These are phyloP conservation scores for Phaeoacremonium minimum DNA, from an alignment of 2,329 filamentous ascomycete species.

Conservation along the genomic window DNA sequence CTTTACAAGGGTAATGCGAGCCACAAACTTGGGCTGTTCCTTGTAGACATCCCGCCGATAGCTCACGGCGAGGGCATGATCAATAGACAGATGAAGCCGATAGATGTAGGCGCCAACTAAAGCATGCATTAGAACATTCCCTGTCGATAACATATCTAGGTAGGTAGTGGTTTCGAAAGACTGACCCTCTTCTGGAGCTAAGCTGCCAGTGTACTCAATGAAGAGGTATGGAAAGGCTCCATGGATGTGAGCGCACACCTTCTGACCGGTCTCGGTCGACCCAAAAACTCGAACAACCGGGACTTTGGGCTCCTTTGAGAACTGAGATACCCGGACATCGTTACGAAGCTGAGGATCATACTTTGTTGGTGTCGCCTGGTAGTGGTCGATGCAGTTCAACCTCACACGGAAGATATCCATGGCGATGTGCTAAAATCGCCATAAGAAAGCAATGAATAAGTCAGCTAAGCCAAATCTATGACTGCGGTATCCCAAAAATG, in stretches of 20 bases:
- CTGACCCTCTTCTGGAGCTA: constrained; percentile 65
- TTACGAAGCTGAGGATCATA: constrained; percentile 77
- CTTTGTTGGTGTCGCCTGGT: constrained; percentile 73
- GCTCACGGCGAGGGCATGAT: constrained; percentile 81
- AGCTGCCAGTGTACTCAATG: constrained; percentile 72
- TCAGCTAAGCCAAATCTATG: too few relatives aligned
- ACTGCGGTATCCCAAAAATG: too few relatives aligned
- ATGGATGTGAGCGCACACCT: constrained; percentile 92
- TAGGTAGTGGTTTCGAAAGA: neutral
- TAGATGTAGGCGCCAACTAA: constrained; percentile 72
- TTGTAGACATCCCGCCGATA: constrained; percentile 73
- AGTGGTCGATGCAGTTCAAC: constrained; percentile 94
- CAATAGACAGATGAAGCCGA: constrained; percentile 78
- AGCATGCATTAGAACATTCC: constrained; percentile 3
- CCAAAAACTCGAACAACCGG: constrained; percentile 90
- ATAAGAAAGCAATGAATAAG: neutral
- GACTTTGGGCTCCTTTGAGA: constrained; percentile 64
- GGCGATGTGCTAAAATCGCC: constrained; percentile 10
- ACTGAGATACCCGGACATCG: constrained; percentile 53
- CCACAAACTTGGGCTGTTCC: constrained; percentile 69
- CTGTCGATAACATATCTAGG: too few relatives aligned
- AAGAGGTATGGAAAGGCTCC: constrained; percentile 96
- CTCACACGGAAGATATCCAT: constrained; percentile 81
- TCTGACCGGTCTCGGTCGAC: constrained; percentile 89
- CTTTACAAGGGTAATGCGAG: constrained; percentile 87